phyloP scores from a whole-genome alignment of 257 asterid genomes.

The Euphrasia confusa region DNA sequence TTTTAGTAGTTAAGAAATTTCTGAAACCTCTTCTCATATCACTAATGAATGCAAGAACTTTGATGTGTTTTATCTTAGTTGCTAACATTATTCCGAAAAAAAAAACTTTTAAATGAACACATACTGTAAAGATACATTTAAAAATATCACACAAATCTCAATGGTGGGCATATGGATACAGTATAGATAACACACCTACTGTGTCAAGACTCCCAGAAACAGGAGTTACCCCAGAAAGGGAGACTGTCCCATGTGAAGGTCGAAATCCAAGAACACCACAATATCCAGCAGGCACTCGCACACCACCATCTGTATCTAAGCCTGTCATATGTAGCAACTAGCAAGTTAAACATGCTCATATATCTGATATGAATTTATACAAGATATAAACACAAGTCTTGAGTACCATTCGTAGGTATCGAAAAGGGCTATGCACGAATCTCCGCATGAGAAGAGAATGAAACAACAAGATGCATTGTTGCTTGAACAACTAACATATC shows the following conservation, averaged over 20 bases:
- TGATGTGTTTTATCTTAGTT: not conserved
- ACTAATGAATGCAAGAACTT: not conserved
- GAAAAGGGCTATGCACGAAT: not conserved
- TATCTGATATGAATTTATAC: conserved; percentile 1
- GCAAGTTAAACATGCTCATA: conserved; percentile 23
- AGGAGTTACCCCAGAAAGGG: conserved; percentile 71
- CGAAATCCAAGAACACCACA: conserved; percentile 93
- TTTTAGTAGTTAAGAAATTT: conserved; percentile 14
- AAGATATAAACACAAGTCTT: not conserved
- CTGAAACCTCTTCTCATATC: conserved; percentile 4
- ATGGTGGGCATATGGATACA: not conserved
- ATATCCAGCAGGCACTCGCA: conserved; percentile 86
- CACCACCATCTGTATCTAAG: conserved; percentile 92
- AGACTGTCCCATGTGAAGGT: conserved; percentile 73
- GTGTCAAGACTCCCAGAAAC: conserved; percentile 88
- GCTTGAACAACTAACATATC: conserved; percentile 3
- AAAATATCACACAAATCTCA: not conserved
- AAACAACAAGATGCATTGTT: not conserved
- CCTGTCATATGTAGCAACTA: conserved; percentile 45
- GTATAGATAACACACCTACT: conserved; percentile 54
- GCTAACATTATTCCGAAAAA: not conserved
- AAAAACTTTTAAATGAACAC: conserved; percentile 8
- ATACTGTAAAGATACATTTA: conserved; percentile 5
- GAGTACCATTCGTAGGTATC: conserved; percentile 14
- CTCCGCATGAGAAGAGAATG: not conserved